Percentiles rank a stretch among this genome's conserved stretches.
phyloP scores from a whole-genome alignment of 2,329 filamentous ascomycete genomes.

The Colletotrichum sp. region DNA sequence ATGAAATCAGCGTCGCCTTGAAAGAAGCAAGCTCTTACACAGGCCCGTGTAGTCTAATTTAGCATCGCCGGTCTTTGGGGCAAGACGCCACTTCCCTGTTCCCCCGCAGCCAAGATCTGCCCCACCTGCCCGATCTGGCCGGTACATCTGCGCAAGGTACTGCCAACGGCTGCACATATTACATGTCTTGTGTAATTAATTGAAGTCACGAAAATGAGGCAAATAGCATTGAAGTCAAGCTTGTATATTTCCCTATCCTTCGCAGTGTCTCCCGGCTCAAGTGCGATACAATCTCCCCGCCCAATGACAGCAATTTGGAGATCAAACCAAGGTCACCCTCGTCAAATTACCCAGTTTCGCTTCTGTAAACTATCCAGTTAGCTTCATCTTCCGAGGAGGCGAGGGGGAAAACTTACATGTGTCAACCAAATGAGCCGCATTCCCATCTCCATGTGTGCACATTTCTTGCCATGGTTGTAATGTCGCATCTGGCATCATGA shows the following conservation, averaged over 20 bases:
- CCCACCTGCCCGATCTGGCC: conserved; percentile 7
- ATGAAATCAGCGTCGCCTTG: neutral
- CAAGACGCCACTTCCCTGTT: neutral
- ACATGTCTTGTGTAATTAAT: neutral
- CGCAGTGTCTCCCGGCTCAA: neutral
- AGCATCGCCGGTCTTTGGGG: neutral
- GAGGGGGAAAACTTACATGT: neutral
- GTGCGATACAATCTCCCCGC: neutral
- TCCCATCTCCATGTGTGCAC: conserved; percentile 3
- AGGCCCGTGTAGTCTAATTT: neutral
- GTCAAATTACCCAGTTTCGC: neutral
- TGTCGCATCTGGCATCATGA: neutral
- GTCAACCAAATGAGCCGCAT: neutral
- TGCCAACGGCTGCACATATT: neutral
- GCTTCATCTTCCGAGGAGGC: neutral
- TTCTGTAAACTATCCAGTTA: neutral
- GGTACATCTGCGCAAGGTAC: neutral
- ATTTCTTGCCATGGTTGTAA: neutral
- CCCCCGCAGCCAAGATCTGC: neutral
- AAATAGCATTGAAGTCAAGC: neutral
- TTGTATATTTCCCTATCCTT: neutral
- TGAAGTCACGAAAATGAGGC: neutral
- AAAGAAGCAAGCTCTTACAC: neutral
- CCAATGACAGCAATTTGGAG: neutral
- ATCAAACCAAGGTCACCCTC: neutral